Evolutionary conservation across 2,329 filamentous ascomycete species (phyloP).

Genomic region (Cyphellophora attinorum): DNA sequence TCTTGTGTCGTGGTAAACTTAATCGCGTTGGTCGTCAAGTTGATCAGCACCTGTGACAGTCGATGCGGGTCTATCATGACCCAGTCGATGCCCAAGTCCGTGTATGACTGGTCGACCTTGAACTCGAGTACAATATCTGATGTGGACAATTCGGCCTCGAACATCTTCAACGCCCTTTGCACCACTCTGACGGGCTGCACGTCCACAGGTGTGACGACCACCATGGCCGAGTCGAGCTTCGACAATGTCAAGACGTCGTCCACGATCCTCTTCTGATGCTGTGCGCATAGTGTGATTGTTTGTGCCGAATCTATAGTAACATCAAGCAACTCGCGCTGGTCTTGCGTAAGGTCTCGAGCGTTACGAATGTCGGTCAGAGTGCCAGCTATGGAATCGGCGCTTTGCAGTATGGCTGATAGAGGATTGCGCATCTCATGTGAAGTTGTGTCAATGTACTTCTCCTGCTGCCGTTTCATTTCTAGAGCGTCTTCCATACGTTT

Average conservation of each 20-base stretch:
- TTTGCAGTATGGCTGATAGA: slow-evolving; percentile 48
- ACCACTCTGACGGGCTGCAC: slow-evolving; percentile 59
- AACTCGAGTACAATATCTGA: slow-evolving; percentile 60
- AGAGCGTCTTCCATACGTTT: slow-evolving; percentile 70
- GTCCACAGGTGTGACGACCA: slow-evolving; percentile 62
- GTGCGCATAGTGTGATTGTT: slow-evolving; percentile 67
- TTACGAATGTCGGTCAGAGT: slow-evolving; percentile 41
- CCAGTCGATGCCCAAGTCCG: slow-evolving; percentile 50
- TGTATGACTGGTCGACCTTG: slow-evolving; percentile 53
- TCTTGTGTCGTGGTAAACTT: slow-evolving; percentile 61
- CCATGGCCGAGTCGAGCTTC: slow-evolving; percentile 65
- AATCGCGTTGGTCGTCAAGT: slow-evolving; percentile 70
- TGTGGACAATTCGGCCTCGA: slow-evolving; percentile 63
- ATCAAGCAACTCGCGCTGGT: slow-evolving; percentile 30
- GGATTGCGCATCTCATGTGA: slow-evolving; percentile 50
- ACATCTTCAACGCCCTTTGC: slow-evolving; percentile 63
- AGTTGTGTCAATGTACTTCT: slow-evolving; percentile 71
- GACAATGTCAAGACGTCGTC: slow-evolving; percentile 65
- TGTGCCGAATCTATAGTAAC: slow-evolving; percentile 61
- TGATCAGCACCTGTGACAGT: slow-evolving; percentile 70
- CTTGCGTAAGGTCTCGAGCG: slow-evolving; percentile 11
- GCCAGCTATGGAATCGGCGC: slow-evolving; percentile 43
- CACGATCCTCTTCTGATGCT: slow-evolving; percentile 73
- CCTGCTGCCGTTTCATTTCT: slow-evolving; percentile 68
- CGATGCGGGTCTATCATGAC: slow-evolving; percentile 63